A percentile compares a stretch with the other conserved stretches of the same genome.
Evolutionary conservation across 257 asterid genomes (phyloP).

Genomic region (Nicotiana undulata): DNA sequence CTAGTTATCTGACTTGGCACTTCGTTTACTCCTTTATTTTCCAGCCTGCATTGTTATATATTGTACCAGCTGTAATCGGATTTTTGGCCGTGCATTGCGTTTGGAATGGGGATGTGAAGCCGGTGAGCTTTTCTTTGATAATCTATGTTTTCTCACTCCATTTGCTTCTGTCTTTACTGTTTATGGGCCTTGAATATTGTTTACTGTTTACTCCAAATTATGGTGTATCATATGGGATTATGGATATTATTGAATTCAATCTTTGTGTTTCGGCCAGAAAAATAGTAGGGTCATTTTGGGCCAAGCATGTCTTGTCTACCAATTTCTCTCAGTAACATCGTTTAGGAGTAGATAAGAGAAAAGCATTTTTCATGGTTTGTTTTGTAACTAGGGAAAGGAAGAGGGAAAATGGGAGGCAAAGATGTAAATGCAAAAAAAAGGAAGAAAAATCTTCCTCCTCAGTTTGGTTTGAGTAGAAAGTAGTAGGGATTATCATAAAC

Average conservation of each 20-base stretch:
- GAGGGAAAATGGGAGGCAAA: not conserved
- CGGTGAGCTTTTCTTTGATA: slow-evolving; percentile 23
- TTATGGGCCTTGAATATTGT: not conserved
- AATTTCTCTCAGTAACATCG: not conserved
- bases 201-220: not conserved
- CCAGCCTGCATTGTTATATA: slow-evolving; percentile 89
- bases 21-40: not conserved
- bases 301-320: not conserved
- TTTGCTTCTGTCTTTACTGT: not conserved
- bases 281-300: not conserved
- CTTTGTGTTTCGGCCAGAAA: not conserved
- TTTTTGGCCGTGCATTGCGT: slow-evolving; percentile 77
- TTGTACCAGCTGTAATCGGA: slow-evolving; percentile 88
- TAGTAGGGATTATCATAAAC: not conserved
- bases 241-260: not conserved
- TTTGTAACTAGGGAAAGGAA: not conserved
- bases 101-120: slow-evolving; percentile 85
- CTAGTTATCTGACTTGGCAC: not conserved
- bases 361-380: not conserved
- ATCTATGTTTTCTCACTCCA: not conserved
- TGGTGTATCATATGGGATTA: not conserved
- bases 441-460: not conserved
- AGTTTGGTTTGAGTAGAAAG: not conserved
- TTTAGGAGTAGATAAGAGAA: not conserved
- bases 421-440: not conserved